Conservation (phyloP, 2,329 filamentous ascomycete genomes). For the Fusarium staphyleae region DNA sequence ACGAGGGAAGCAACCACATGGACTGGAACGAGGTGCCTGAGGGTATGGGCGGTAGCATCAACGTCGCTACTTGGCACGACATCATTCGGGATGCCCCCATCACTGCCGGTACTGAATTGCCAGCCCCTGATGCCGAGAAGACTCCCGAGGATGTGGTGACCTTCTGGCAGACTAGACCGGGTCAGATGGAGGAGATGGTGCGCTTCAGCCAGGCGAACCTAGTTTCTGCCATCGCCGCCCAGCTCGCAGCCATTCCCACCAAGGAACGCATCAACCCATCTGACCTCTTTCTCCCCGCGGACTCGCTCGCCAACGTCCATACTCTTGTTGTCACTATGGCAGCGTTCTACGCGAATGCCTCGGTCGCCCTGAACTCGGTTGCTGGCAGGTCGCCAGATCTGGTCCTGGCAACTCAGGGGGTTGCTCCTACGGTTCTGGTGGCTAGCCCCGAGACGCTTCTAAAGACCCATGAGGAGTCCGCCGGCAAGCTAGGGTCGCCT, state of each 20-base stretch:
- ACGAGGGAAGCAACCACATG: constrained; percentile 88
- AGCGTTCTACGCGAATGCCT: constrained; percentile 84
- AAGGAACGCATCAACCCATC: constrained; percentile 74
- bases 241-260: constrained; percentile 77
- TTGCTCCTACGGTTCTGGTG: constrained; percentile 84
- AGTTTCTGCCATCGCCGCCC: constrained; percentile 82
- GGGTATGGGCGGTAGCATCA: constrained; percentile 75
- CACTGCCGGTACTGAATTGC: constrained; percentile 67
- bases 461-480: constrained; percentile 69
- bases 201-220: constrained; percentile 84
- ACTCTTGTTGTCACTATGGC: constrained; percentile 80
- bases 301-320: constrained; percentile 80
- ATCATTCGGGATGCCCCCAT: constrained; percentile 75
- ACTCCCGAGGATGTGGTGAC: constrained; percentile 65
- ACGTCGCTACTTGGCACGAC: constrained; percentile 93
- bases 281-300: constrained; percentile 86
- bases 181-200: constrained; percentile 71
- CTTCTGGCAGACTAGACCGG: constrained; percentile 68
- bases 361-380: constrained; percentile 87
- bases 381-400: constrained; percentile 77
- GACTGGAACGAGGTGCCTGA: constrained; percentile 92
- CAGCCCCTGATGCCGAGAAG: constrained; percentile 63
- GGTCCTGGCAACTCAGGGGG: constrained; percentile 71
- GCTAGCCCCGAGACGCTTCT: constrained; percentile 77
- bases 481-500: constrained; percentile 64